Base-by-base conservation (phyloP, 163 green algal genomes). In the Scenedesmus sp. region DNA sequence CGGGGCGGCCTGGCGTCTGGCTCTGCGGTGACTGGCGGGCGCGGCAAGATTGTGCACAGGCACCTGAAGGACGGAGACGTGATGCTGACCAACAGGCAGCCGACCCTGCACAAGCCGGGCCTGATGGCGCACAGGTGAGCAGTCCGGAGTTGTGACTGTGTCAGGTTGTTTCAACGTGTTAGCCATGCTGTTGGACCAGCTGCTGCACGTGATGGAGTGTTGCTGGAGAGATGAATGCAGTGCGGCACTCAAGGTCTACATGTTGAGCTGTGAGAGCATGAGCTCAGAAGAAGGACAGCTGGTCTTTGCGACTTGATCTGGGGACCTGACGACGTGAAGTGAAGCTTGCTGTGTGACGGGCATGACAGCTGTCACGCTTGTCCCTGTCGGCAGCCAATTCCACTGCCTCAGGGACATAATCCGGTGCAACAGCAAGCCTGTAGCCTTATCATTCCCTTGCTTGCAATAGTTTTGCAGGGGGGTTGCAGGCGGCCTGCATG, bases 81-180 rank as follows among this genome's bases (percentile, higher is more conserved):
- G 15, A 97, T 99, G 96, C 96, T 99, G 70, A 99, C 98, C 81
- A 99, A 99, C 92, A 95, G 98, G 61, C 97, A 99, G 95, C 98
- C 98, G 15, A 99, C 97, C 26, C 94, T 99, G 87, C 98, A 99
- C 94, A 99, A 99, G 89, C 98, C 98, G 2, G 97, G 97, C 9
- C 96, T 99, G 65, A 99, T 99, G 98, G 98, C 97, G 9, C 98
- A 99, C 95, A 92, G 42, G 88, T 88, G 46, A 35, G 37, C 35
- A n/a, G 35, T 22, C 3, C 30, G 35, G 24, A 18, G 72, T 15
- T 46, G 72, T 33, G 2, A 49, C 12, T 44, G 1, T 44, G 61
- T 76, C 6, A 37, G n/a, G n/a, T n/a, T 40, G 30, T 16, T 76
- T 4, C 12, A 70, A 1, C 20, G 20, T 70, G 6, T 35, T 72